These are phyloP conservation scores for Didymella pomorum DNA, from an alignment of 2,329 filamentous ascomycete species.

Conservation along the genomic window DNA sequence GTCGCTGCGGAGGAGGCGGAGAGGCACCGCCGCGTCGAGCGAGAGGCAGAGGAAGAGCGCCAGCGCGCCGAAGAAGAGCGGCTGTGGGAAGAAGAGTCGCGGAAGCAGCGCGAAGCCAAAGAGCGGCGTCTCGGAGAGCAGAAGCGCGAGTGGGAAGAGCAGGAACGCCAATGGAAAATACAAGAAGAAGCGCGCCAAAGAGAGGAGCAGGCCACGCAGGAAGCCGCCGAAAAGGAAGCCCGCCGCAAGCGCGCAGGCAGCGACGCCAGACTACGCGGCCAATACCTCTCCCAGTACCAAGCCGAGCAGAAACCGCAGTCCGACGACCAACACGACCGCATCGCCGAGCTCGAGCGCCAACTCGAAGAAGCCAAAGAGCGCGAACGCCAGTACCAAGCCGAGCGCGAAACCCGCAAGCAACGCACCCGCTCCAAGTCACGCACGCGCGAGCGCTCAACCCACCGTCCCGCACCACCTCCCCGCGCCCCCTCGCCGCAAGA, in stretches of 20 bases:
- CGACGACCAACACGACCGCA: conserved; percentile 65
- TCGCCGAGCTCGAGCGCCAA: conserved; percentile 80
- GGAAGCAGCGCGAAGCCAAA: conserved; percentile 65
- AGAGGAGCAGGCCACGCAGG: conserved; percentile 78
- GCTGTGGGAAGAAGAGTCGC: conserved; percentile 71
- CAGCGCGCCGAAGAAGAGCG: conserved; percentile 70
- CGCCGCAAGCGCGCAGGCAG: conserved; percentile 66
- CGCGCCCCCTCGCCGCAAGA: conserved; percentile 55
- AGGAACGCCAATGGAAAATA: conserved; percentile 77
- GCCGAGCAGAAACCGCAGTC: conserved; percentile 65
- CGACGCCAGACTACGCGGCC: conserved; percentile 76
- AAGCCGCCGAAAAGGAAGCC: conserved; percentile 71
- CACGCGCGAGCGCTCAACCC: conserved; percentile 46
- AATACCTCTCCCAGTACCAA: conserved; percentile 87
- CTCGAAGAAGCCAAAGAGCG: conserved; percentile 72
- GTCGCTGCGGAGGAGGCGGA: conserved; percentile 63
- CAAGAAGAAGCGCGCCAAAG: conserved; percentile 75
- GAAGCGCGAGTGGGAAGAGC: conserved; percentile 77
- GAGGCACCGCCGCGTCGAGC: conserved; percentile 56
- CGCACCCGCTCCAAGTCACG: conserved; percentile 50
- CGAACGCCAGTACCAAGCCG: conserved; percentile 69
- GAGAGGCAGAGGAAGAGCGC: conserved; percentile 69
- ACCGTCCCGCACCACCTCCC: conserved; percentile 44
- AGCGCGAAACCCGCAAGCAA: conserved; percentile 62
- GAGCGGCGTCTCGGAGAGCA: conserved; percentile 70